These are phyloP conservation scores for Cladobotryum protrusum DNA, from an alignment of 2,329 filamentous ascomycete genomes.

Conservation along the genomic window DNA sequence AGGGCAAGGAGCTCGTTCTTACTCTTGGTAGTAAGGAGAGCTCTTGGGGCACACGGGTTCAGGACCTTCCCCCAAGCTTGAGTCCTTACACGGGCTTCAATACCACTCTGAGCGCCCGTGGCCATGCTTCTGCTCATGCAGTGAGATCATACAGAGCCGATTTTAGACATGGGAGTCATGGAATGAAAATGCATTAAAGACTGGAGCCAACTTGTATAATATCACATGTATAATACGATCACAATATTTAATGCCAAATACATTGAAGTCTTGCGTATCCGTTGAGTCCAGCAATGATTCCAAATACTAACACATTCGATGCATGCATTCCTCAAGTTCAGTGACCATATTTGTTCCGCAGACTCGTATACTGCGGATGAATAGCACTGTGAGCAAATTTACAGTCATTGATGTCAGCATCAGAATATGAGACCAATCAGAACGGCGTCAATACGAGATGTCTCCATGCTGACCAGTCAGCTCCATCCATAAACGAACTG, in stretches of 20 bases:
- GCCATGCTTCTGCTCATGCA: neutral
- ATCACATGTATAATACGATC: neutral
- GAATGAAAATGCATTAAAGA: constrained; percentile 2
- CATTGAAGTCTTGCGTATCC: neutral
- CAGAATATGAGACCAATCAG: no score
- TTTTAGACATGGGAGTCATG: neutral
- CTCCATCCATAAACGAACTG: no score
- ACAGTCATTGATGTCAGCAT: no score
- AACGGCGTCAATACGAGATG: no score
- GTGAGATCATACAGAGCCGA: constrained; percentile 1
- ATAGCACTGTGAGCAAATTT: no score
- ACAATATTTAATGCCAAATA: no score
- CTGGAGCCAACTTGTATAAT: neutral
- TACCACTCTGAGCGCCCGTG: neutral
- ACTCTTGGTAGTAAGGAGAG: constrained; percentile 56
- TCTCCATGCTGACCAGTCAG: no score
- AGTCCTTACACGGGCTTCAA: constrained; percentile 31
- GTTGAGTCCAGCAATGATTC: no score
- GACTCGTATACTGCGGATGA: no score
- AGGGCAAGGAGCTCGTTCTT: constrained; percentile 59
- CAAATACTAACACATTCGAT: neutral
- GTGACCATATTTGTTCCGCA: no score
- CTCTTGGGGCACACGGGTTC: constrained; percentile 52
- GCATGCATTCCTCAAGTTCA: no score
- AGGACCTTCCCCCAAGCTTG: constrained; percentile 58